These are phyloP conservation scores for Globisporangium ultimum DNA, from an alignment of 352 stramenopile species.

Conservation along the genomic window DNA sequence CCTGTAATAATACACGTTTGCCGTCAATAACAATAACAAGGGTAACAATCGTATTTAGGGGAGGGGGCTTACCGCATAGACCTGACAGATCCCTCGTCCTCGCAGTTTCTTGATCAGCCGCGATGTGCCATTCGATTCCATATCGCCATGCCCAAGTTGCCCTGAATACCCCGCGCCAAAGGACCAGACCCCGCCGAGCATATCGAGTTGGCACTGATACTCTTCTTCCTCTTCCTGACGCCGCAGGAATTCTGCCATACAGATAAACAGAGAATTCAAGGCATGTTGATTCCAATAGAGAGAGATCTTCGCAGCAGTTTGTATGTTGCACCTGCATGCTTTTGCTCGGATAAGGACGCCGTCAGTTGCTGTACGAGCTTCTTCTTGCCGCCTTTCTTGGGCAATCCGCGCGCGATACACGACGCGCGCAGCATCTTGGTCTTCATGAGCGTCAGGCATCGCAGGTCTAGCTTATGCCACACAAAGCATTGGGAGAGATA, in stretches of 20 bases:
- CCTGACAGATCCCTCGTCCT: constrained; percentile 60
- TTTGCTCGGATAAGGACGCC: constrained; percentile 59
- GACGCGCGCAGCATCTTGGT: constrained; percentile 78
- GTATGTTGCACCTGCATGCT: constrained; percentile 28
- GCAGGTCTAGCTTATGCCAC: constrained; percentile 53
- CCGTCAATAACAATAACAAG: not conserved
- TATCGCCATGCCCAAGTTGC: constrained; percentile 69
- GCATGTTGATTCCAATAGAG: not conserved
- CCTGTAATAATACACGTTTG: constrained; percentile 21
- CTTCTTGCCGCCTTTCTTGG: constrained; percentile 65
- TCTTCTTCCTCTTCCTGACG: constrained; percentile 60
- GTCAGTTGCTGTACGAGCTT: constrained; percentile 54
- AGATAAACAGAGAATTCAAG: not conserved
- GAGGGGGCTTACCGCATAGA: constrained; percentile 50
- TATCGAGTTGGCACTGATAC: constrained; percentile 72
- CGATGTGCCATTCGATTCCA: constrained; percentile 51
- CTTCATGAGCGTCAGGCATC: constrained; percentile 81
- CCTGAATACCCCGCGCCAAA: constrained; percentile 73
- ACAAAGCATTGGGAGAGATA: not conserved
- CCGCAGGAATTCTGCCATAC: constrained; percentile 42
- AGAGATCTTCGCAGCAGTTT: not conserved
- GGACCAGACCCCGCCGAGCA: constrained; percentile 79
- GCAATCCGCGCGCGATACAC: constrained; percentile 61
- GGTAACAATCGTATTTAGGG: not conserved
- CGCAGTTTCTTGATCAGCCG: constrained; percentile 69